Percentiles rank a stretch among this genome's conserved stretches.
phyloP scores from a whole-genome alignment of 208 protist genomes.

The Willaertia magna region DNA sequence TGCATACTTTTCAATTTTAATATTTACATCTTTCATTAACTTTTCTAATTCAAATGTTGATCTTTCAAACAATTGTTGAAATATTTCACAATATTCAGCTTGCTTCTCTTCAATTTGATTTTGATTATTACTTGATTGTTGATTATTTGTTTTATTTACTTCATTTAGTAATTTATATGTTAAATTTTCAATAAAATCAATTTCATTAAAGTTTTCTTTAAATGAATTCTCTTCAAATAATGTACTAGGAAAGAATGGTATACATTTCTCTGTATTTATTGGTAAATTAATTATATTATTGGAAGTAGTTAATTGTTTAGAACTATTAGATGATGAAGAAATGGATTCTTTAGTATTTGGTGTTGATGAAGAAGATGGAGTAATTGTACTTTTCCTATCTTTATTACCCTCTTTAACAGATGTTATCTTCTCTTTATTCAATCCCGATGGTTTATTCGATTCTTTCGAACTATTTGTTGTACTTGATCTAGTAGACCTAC shows the following conservation, averaged over 20 bases:
- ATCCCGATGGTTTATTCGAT: too few species aligned
- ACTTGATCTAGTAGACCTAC: too few species aligned
- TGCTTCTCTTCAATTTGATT: neutral
- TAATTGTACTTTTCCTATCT: too few species aligned
- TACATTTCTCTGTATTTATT: neutral
- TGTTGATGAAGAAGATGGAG: too few species aligned
- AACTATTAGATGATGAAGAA: too few species aligned
- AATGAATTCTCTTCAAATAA: neutral
- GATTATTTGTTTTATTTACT: neutral
- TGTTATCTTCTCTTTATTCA: too few species aligned
- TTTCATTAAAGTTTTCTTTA: neutral
- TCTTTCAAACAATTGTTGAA: neutral
- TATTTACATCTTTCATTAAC: neutral
- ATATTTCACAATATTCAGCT: neutral
- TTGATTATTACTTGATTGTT: neutral
- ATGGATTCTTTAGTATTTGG: too few species aligned
- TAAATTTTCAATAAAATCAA: neutral
- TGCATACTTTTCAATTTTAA: neutral
- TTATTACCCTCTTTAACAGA: too few species aligned
- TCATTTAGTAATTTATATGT: slow-evolving; percentile 4
- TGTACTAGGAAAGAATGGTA: neutral
- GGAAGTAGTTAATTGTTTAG: too few species aligned
- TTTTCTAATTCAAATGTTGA: neutral
- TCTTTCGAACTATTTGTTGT: too few species aligned
- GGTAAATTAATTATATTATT: too few species aligned